Conservation (phyloP, 257 asterid genomes). For the Galeopsis tetrahit region DNA sequence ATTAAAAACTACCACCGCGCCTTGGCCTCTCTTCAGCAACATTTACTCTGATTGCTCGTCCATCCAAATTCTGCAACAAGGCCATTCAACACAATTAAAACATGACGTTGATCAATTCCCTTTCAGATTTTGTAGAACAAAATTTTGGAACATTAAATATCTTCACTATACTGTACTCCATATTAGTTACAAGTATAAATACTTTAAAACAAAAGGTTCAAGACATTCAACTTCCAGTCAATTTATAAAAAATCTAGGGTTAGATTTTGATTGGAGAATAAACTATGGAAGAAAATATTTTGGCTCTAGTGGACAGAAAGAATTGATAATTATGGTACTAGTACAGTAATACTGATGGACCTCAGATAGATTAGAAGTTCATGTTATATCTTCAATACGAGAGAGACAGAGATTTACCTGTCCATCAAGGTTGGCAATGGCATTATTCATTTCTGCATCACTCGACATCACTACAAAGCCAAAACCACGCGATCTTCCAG, state of each 20-base stretch:
- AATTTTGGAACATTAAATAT: not conserved
- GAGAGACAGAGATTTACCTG: conserved; percentile 50
- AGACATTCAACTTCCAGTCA: not conserved
- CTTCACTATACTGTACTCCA: not conserved
- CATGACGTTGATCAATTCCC: not conserved
- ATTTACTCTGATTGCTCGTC: conserved; percentile 52
- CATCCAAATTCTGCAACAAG: conserved; percentile 53
- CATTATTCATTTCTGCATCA: conserved; percentile 80
- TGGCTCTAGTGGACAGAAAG: not conserved
- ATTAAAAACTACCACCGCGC: conserved; percentile 39
- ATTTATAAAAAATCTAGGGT: not conserved
- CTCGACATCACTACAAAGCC: conserved; percentile 87
- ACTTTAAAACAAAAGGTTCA: not conserved
- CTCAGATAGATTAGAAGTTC: not conserved
- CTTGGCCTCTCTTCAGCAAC: conserved; percentile 50
- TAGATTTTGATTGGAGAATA: conserved; percentile 3
- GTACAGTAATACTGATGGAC: not conserved
- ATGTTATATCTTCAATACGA: not conserved
- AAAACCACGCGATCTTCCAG: conserved; percentile 90
- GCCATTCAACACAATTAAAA: conserved; percentile 10
- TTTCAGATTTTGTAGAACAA: not conserved
- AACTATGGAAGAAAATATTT: not conserved
- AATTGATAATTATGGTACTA: not conserved
- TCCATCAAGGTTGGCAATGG: conserved; percentile 87
- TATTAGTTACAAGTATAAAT: not conserved